Evolutionary conservation across 1,284 basidiomycete genomes (phyloP).

Genomic region (Leccinum variabile): DNA sequence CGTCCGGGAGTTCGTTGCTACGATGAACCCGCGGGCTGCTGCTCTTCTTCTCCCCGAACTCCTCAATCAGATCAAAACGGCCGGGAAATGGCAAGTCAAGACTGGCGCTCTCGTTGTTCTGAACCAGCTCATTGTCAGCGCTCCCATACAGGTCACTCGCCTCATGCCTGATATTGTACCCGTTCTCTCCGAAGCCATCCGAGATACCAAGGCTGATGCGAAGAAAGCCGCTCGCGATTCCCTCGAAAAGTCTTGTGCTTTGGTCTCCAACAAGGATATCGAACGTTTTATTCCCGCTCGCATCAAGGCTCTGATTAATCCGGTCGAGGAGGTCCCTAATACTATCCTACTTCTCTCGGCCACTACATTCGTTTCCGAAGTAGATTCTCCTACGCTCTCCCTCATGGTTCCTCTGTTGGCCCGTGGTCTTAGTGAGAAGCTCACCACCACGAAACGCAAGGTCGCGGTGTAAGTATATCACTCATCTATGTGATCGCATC

Average conservation of each 20-base stretch:
- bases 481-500: constrained; percentile 19
- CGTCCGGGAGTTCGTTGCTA: constrained; percentile 75
- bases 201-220: constrained; percentile 99
- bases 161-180: constrained; percentile 97
- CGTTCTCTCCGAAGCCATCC: constrained; percentile 93
- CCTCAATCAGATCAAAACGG: constrained; percentile 93
- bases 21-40: constrained; percentile 91
- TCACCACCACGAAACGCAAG: constrained; percentile 95
- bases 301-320: constrained; percentile 97
- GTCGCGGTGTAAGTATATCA: constrained; percentile 77
- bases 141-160: constrained; percentile 83
- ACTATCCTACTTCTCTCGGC: constrained; percentile 96
- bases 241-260: constrained; percentile 89
- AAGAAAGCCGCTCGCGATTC: constrained; percentile 98
- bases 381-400: constrained; percentile 97
- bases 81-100: constrained; percentile 99
- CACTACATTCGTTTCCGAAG: constrained; percentile 99
- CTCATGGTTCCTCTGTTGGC: constrained; percentile 98
- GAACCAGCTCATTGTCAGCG: constrained; percentile 87
- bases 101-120: constrained; percentile 83
- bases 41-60: constrained; percentile 85
- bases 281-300: constrained; percentile 98
- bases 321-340: constrained; percentile 98
- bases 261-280: constrained; percentile 99
- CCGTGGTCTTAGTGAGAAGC: constrained; percentile 94